A percentile compares a stretch with the other conserved stretches of the same genome.
Conservation (phyloP, 257 asterid species). For the Ilex asprella region DNA sequence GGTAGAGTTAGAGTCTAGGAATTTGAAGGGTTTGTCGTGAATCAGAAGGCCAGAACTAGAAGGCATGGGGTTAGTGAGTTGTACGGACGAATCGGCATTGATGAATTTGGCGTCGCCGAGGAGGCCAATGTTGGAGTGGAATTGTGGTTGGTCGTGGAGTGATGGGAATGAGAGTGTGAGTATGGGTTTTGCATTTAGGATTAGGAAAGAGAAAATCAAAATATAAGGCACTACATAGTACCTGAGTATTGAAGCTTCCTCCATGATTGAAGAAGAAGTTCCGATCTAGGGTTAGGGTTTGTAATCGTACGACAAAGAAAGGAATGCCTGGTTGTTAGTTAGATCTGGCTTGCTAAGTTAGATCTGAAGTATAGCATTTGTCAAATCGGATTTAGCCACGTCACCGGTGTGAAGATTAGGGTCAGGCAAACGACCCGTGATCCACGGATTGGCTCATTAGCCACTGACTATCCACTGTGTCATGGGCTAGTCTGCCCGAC, state of each 20-base stretch:
- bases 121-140: conserved; percentile 42
- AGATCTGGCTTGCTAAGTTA: too few relatives aligned
- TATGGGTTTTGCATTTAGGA: conserved; percentile 20
- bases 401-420: too few relatives aligned
- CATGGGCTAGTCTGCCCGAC: too few relatives aligned
- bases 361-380: too few relatives aligned
- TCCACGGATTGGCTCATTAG: too few relatives aligned
- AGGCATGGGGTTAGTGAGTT: conserved; percentile 44
- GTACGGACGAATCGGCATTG: conserved; percentile 25
- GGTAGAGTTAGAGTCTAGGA: conserved; percentile 23
- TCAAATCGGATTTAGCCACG: too few relatives aligned
- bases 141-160: conserved; percentile 21
- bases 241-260: neutral
- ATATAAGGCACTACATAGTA: neutral
- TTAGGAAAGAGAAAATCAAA: conserved; percentile 8
- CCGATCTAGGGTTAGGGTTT: too few relatives aligned
- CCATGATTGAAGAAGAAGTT: neutral
- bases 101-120: conserved; percentile 53
- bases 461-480: too few relatives aligned
- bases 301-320: too few relatives aligned
- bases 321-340: too few relatives aligned
- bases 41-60: conserved; percentile 55
- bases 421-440: too few relatives aligned
- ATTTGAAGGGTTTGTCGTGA: conserved; percentile 47
- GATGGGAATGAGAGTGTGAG: conserved; percentile 34